Evolutionary conservation across 2,329 filamentous ascomycete genomes (phyloP), one percentile per base, ranked within the genome.

Genomic region (Curvularia hawaiiensis): DNA sequence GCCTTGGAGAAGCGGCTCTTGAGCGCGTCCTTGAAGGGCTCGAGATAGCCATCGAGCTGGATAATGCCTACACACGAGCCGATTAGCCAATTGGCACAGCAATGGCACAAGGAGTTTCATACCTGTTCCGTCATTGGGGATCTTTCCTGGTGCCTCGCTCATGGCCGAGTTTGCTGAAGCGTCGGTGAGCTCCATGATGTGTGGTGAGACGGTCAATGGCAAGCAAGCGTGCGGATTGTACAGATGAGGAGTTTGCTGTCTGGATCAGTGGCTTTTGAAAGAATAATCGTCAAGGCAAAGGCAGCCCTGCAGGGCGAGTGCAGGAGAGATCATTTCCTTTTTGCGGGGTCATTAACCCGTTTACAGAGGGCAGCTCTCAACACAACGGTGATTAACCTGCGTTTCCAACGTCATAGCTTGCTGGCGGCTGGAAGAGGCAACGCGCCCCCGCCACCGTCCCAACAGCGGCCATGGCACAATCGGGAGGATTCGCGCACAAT

Each of bases 1-100:
- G 93, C 87, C 73, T 90, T 91, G 56, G 84, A 79, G 77, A 89
- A 97, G 72, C 95, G 87, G 59, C 86, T 84, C 76, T 86, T 88
- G 63, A 99, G 82, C 31, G 88, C 81, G 54, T 89, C 91, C 69
- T 87, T 85, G 82, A 96, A 97, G 4, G 95, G 94, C 51, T 86
- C 85, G 52, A 99, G 87, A 86, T 89, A 98, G 45, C 93, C 92
- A 74, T 99, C 95, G 58, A 98, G 84, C 75, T 90, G 81, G 64
- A 96, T 79, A 51, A 97, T 92, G 67, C 94, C 95, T 96, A 73
- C 8, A 41, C n/a, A 52, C 72, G 55, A 54, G 72, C 55, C 31
- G 71, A 70, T 66, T 47, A 70, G 64, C 59, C 46, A 53, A 62
- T 58, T 63, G 56, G 40, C 20, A 14, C 3, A 46, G 6, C n/a